Evolutionary conservation across 345 rosid species (phyloP).

Genomic region (Adansonia digitata): DNA sequence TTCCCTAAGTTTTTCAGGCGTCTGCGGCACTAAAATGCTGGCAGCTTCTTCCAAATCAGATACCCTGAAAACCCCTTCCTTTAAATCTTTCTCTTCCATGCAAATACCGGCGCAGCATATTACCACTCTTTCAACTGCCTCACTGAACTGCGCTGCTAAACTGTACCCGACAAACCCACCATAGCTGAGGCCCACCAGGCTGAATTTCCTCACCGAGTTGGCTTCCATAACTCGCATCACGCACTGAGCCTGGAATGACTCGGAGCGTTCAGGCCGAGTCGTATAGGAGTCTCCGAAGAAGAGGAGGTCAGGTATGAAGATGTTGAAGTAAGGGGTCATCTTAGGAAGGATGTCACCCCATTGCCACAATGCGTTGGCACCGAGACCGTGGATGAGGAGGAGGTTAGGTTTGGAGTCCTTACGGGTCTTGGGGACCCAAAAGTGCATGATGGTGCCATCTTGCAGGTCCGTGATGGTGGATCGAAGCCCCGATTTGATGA

Average conservation of each 20-base stretch:
- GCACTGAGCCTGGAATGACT: slow-evolving; percentile 69
- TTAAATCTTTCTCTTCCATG: slow-evolving; percentile 76
- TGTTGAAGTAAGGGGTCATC: slow-evolving; percentile 47
- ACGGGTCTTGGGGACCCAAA: slow-evolving; percentile 61
- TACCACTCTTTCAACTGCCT: slow-evolving; percentile 60
- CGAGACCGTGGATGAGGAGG: slow-evolving; percentile 76
- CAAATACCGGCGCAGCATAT: slow-evolving; percentile 71
- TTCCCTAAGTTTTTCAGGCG: slow-evolving; percentile 53
- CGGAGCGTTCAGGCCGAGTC: slow-evolving; percentile 65
- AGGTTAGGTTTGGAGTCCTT: slow-evolving; percentile 47
- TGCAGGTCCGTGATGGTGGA: slow-evolving; percentile 56
- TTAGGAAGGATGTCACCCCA: slow-evolving; percentile 49
- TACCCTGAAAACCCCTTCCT: slow-evolving; percentile 48
- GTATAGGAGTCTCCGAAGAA: slow-evolving; percentile 75
- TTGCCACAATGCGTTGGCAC: slow-evolving; percentile 80
- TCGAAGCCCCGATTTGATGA: slow-evolving; percentile 54
- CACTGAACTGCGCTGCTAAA: slow-evolving; percentile 58
- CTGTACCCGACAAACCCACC: slow-evolving; percentile 82
- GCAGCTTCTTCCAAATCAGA: slow-evolving; percentile 70
- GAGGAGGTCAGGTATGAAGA: slow-evolving; percentile 67
- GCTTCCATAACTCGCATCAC: slow-evolving; percentile 59
- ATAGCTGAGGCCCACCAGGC: slow-evolving; percentile 73
- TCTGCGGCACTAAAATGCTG: slow-evolving; percentile 56
- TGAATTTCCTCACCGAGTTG: slow-evolving; percentile 40
- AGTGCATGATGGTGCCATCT: slow-evolving; percentile 76